phyloP scores from a whole-genome alignment of 768 basidiomycete genomes.

The Xerocomus spinulosus region DNA sequence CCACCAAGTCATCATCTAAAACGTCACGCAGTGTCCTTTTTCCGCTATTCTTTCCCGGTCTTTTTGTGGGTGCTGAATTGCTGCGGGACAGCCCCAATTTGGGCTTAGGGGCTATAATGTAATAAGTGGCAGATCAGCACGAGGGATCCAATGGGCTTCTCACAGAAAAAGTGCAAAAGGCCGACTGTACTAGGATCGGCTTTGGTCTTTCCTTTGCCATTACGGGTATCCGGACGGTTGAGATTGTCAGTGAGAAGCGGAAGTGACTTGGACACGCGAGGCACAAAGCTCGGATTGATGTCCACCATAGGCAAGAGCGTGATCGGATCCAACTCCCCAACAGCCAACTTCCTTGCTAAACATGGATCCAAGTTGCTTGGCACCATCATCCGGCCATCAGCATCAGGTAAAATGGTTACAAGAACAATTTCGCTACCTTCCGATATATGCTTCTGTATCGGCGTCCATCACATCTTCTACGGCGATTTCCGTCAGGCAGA shows the following conservation, averaged over 20 bases:
- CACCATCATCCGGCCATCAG: constrained; percentile 3
- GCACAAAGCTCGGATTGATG: constrained; percentile 64
- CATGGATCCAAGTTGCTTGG: constrained; percentile 60
- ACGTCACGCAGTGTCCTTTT: constrained; percentile 70
- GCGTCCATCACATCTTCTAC: constrained; percentile 50
- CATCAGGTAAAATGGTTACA: constrained; percentile 3
- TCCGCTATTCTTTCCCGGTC: constrained; percentile 59
- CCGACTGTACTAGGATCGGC: constrained; percentile 26
- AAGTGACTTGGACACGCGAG: constrained; percentile 46
- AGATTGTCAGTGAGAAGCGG: constrained; percentile 29
- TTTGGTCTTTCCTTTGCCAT: constrained; percentile 46
- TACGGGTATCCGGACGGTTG: constrained; percentile 29
- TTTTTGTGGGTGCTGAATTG: constrained; percentile 28
- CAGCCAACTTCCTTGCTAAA: constrained; percentile 62
- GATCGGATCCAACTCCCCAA: constrained; percentile 68
- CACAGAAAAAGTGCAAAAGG: constrained; percentile 65
- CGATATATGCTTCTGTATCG: constrained; percentile 67
- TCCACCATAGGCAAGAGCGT: constrained; percentile 69
- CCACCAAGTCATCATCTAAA: constrained; percentile 58
- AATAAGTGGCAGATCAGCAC: constrained; percentile 37
- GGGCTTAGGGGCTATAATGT: constrained; percentile 23
- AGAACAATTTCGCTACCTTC: constrained; percentile 40
- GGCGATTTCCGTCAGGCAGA: constrained; percentile 62
- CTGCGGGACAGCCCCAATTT: constrained; percentile 23
- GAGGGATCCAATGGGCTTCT: constrained; percentile 28